Evolutionary conservation across 164 flowering plant genomes (phyloP), one percentile per base, ranked within the genome.

Genomic region (Houttuynia cordata): DNA sequence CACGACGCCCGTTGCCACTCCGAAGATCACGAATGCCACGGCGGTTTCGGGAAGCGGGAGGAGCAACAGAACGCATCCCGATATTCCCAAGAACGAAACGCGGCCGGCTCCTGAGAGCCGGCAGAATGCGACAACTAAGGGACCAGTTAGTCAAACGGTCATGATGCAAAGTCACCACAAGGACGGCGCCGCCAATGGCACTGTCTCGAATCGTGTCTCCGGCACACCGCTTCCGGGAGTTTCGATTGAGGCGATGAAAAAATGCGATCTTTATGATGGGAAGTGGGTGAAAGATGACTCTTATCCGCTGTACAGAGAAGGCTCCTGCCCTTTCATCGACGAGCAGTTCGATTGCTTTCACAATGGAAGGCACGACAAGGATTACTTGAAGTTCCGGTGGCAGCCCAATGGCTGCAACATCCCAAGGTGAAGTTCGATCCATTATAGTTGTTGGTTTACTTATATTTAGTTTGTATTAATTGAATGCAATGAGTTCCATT

Each of bases 231-330:
- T 4, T 5, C 12, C 64, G 70, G 53, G 65, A 64, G 68, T 60
- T 64, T 34, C 61, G 64, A 70, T 77, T 13, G 70, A 73, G 50
- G 64, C 76, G 20, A 62, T 86, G 79, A 65, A 66, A 72, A 67
- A 75, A 24, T 93, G 99, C 61, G 73, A 93, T 72, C 67, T 93
- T 8, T 90, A 80, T 62, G 82, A 84, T 66, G 99, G 99, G 54
- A 73, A 65, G 19, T 93, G 99, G 99, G 92, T 90, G 56, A 77
- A 49, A 60, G 99, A 90, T 61, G 88, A 88, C 15, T 78, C 89
- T 0, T 88, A 90, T 64, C 96, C 96, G 10, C 80, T 93, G 24
- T 93, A 88, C 70, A 69, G 74, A 60, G 85, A 85, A 17, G 96
- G 94, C 1, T 82, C 99, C 34, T 93, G 99, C 64, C 74, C 88